Evolutionary conservation across 257 asterid species (phyloP), one percentile per base, ranked within the genome.

Genomic region (Apocynum venetum): DNA sequence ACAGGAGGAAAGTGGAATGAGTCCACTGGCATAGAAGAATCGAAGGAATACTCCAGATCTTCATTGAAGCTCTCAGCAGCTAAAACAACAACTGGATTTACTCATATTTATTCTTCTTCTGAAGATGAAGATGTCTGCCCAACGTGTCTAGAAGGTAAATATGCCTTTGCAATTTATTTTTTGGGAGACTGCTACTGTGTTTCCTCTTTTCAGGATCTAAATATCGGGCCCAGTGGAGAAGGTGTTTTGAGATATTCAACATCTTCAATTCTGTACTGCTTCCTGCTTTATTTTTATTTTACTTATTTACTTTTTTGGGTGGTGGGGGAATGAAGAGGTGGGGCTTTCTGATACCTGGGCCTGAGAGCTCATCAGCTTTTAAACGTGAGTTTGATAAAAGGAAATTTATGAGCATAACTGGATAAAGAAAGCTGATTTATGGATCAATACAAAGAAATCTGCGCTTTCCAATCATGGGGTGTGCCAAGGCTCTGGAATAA

Each of bases 41-140:
- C 90, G 67, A 87, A 87, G 78, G 96, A 88, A 72, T 80, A 84
- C 82, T 85, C 94, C 43, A 90, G 82, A 80, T 82, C 88, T 71
- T 83, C 90, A 25, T 72, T 80, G 71, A 88, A 84, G 80, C 82
- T 88, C 74, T 84, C 97, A 15, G 74, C 87, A 49, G 81, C 84
- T 73, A 88, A 89, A 83, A 49, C 80, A 12, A 79, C 86, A 1
- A 70, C 88, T 40, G 96, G 89, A 73, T 91, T 83, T 75, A 88
- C 92, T 76, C 93, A 88, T 86, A 89, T 88, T 84, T 84, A 89
- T 86, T 76, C 92, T 77, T 88, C 91, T 68, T 78, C 88, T 25
- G 97, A 92, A 72, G 98, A 92, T 74, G 98, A 94, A 84, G 98
- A 94, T 86, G 93, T 90, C 72, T 94, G 98, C 85, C 98, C 98